These are phyloP conservation scores for Aureobasidium musti DNA, from an alignment of 2,329 filamentous ascomycete species.

Conservation along the genomic window DNA sequence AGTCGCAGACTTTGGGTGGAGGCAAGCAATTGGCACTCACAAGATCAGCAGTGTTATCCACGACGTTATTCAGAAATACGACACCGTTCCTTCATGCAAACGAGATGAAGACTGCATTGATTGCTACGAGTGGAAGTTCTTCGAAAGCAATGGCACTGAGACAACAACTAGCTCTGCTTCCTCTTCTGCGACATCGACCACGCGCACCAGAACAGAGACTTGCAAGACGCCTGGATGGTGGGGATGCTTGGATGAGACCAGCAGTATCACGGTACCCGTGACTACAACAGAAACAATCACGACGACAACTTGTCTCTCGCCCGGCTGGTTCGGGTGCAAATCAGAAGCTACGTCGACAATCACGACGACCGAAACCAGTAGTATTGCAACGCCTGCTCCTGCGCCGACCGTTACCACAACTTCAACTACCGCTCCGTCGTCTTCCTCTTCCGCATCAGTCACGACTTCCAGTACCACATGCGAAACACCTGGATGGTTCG, in stretches of 20 bases:
- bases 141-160: slow-evolving; percentile 85
- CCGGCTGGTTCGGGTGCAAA: slow-evolving; percentile 69
- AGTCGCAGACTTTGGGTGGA: slow-evolving; percentile 87
- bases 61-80: slow-evolving; percentile 82
- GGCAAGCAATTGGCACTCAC: slow-evolving; percentile 87
- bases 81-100: slow-evolving; percentile 74
- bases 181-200: slow-evolving; percentile 56
- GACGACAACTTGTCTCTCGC: slow-evolving; percentile 59
- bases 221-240: slow-evolving; percentile 94
- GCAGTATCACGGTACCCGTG: slow-evolving; percentile 43
- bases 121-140: slow-evolving; percentile 92
- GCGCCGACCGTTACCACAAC: slow-evolving; percentile 33
- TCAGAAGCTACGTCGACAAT: slow-evolving; percentile 51
- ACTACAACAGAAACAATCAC: slow-evolving; percentile 52
- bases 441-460: not conserved
- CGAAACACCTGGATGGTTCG: slow-evolving; percentile 66
- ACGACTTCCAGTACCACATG: slow-evolving; percentile 49
- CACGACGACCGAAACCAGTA: slow-evolving; percentile 35
- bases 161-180: slow-evolving; percentile 61
- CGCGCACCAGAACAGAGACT: slow-evolving; percentile 71
- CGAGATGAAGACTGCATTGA: slow-evolving; percentile 78
- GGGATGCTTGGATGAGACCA: slow-evolving; percentile 72
- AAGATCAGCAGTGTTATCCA: slow-evolving; percentile 85
- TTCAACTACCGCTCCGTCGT: slow-evolving; percentile 5
- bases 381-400: slow-evolving; percentile 33